Percentiles rank a stretch among this genome's conserved stretches.
Conservation (phyloP, 106 monocot species). For the Ottelia alismoides region DNA sequence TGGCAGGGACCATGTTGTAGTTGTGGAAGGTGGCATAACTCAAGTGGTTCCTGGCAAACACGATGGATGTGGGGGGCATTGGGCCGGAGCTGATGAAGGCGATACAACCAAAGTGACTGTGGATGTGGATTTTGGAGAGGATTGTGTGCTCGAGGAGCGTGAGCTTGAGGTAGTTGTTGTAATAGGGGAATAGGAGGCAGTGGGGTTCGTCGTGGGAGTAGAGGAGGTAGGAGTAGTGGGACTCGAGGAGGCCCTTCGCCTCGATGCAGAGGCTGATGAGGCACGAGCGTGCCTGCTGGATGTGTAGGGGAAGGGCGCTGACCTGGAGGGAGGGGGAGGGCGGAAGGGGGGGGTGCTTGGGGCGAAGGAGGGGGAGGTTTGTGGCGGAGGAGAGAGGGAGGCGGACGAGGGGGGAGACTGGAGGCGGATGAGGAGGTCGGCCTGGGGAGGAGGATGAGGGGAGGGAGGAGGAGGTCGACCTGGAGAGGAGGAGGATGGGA, state of each 20-base stretch:
- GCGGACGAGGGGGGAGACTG: too few species aligned
- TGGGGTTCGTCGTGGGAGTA: constrained; percentile 30
- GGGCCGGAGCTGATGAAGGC: constrained; percentile 34
- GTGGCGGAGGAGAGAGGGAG: too few species aligned
- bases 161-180: constrained; percentile 30
- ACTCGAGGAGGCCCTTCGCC: constrained; percentile 61
- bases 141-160: constrained; percentile 21
- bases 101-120: not conserved
- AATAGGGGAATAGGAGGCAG: constrained; percentile 23
- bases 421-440: too few species aligned
- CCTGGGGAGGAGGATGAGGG: too few species aligned
- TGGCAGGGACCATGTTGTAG: constrained; percentile 11
- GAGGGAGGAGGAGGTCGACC: too few species aligned
- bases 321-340: constrained; percentile 42
- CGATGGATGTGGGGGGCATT: constrained; percentile 27
- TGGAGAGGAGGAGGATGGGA: too few species aligned
- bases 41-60: constrained; percentile 21
- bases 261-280: constrained; percentile 65
- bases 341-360: too few species aligned
- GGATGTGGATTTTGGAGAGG: constrained; percentile 4
- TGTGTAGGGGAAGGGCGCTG: constrained; percentile 20
- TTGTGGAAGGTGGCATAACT: constrained; percentile 7
- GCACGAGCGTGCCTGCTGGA: constrained; percentile 27
- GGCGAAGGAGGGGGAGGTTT: too few species aligned
- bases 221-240: constrained; percentile 49